phyloP scores from a whole-genome alignment of 371 early-diverging fungal species.

The Nematocida homosporus region DNA sequence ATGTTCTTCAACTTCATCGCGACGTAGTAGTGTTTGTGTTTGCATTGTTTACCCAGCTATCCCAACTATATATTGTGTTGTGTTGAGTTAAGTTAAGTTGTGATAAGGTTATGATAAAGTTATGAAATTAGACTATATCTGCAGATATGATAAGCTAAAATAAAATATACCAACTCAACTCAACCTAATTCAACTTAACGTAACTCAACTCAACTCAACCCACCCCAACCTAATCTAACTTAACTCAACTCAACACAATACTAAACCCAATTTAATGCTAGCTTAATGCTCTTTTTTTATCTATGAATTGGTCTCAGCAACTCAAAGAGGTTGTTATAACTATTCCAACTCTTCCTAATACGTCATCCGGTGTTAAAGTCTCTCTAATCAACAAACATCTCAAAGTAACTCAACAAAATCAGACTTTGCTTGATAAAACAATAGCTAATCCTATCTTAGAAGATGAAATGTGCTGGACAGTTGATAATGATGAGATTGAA shows the following conservation, averaged over 20 bases:
- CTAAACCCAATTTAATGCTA: no score
- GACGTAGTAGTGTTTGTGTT: constrained; percentile 16
- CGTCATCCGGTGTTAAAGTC: neutral
- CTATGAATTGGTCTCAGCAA: neutral
- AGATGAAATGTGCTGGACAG: constrained; percentile 11
- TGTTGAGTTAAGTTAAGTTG: no score
- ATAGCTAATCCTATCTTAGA: neutral
- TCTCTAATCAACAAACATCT: neutral
- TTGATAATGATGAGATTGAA: constrained; percentile 3
- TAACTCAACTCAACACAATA: neutral
- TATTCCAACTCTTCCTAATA: neutral
- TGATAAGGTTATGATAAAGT: no score
- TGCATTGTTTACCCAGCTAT: constrained; percentile 43
- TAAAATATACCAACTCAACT: no score
- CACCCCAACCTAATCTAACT: no score
- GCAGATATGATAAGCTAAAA: no score
- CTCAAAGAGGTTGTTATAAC: neutral
- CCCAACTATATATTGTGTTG: no score
- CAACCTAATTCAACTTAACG: no score
- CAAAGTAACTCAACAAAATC: neutral
- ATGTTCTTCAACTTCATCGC: constrained; percentile 42
- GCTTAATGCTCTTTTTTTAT: neutral
- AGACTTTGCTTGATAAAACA: neutral
- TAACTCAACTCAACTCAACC: no score
- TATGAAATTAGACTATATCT: no score